Base-by-base conservation (phyloP, 2,329 filamentous ascomycete genomes). In the Alternaria gansuensis region DNA sequence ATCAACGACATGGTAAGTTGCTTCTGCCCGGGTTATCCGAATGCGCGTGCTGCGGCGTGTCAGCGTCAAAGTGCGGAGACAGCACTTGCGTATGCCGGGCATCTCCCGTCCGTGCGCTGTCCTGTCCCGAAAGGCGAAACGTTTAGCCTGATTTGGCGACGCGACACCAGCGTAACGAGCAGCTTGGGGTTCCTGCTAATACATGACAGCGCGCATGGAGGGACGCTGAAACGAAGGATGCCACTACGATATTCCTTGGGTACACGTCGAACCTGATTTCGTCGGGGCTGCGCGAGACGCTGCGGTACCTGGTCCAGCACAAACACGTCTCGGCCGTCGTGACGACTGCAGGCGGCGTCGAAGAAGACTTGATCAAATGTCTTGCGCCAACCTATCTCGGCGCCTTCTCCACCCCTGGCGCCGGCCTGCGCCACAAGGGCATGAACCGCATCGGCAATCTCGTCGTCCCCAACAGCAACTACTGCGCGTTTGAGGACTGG, bases 331-430 rank as follows among this genome's bases (percentile, higher is more conserved):
- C 92, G 0, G 91, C 90, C 66, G 92, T 99, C 71, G 95, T 99
- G 60, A 97, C 95, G 24, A 97, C 95, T 0, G 95, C 95, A 0
- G 95, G 95, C 43, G 95, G 95, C 49, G 87, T 99, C 51, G 95
- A 99, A 78, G 95, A 99, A 77, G 95, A 99, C 78, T 88, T 99
- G 57, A 99, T 99, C 84, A 99, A 99, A 82, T 99, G 95, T 71
- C 88, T 99, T 2, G 95, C 90, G 10, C 89, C 92, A 51, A 99
- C 95, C 0, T 99, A 97, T 78, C 88, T 98, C 74, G 92, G 92
- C 43, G 89, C 91, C 1, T 99, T 98, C 80, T 87, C 85, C 51
- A 88, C 91, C 0, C 81, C 85, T 0, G 95, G 95, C 13, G 89
- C 90, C 8, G 86, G 87, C 1, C 85, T 99, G 23, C 91, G 95